These are phyloP conservation scores for Ophiocordyceps camponoti-floridani DNA, from an alignment of 2,329 filamentous ascomycete genomes.

Conservation along the genomic window DNA sequence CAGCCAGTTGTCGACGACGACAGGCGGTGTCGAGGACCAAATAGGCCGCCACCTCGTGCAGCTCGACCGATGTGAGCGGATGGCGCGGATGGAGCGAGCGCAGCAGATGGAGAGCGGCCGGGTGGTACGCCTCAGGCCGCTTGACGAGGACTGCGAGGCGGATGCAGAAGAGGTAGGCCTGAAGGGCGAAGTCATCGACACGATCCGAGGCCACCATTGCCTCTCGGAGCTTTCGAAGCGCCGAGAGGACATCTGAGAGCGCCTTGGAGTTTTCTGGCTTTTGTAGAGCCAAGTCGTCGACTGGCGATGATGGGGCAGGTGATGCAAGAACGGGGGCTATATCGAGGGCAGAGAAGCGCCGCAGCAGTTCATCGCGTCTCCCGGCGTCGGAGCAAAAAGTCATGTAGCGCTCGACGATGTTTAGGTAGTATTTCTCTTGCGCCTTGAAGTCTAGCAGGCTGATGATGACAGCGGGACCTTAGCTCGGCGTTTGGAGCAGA, in stretches of 20 bases:
- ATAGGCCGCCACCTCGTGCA: slow-evolving; percentile 65
- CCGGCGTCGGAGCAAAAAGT: slow-evolving; percentile 64
- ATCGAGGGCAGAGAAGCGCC: slow-evolving; percentile 51
- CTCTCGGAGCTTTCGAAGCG: slow-evolving; percentile 83
- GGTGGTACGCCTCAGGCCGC: slow-evolving; percentile 78
- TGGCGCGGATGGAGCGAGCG: slow-evolving; percentile 48
- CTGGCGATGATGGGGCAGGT: neutral
- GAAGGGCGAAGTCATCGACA: slow-evolving; percentile 64
- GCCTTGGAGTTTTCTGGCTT: slow-evolving; percentile 31
- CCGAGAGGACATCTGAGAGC: slow-evolving; percentile 58
- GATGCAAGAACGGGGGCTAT: slow-evolving; percentile 1
- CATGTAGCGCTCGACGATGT: slow-evolving; percentile 79
- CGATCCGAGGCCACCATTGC: slow-evolving; percentile 66
- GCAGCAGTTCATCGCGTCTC: slow-evolving; percentile 54
- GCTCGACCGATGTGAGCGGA: slow-evolving; percentile 52
- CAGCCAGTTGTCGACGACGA: slow-evolving; percentile 54
- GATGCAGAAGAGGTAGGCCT: slow-evolving; percentile 83
- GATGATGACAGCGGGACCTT: slow-evolving; percentile 12
- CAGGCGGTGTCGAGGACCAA: slow-evolving; percentile 79
- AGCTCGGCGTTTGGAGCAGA: neutral
- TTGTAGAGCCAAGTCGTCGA: slow-evolving; percentile 3
- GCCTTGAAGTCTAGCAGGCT: slow-evolving; percentile 57
- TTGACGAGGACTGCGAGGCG: slow-evolving; percentile 64
- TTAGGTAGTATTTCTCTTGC: slow-evolving; percentile 74
- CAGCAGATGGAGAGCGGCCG: slow-evolving; percentile 67